phyloP scores from a whole-genome alignment of 768 basidiomycete species.

The Suillus americanus region DNA sequence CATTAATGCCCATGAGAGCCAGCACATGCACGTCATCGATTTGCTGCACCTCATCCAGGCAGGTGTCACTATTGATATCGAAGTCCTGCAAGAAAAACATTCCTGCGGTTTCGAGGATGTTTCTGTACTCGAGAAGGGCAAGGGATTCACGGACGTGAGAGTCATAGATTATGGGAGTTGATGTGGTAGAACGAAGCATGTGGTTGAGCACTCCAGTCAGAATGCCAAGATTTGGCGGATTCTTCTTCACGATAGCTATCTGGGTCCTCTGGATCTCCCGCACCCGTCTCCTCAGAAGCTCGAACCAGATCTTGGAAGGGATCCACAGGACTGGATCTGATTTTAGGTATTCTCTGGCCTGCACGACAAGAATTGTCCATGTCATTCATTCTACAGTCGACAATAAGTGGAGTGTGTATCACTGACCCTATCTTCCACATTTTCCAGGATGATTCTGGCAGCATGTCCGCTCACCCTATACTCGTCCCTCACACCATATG shows the following conservation, averaged over 20 bases:
- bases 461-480: too few relatives aligned
- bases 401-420: neutral
- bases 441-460: too few relatives aligned
- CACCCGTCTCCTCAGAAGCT: slow-evolving; percentile 1
- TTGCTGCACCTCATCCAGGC: too few relatives aligned
- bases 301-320: slow-evolving; percentile 9
- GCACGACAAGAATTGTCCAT: too few relatives aligned
- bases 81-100: slow-evolving; percentile 13
- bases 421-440: too few relatives aligned
- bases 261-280: slow-evolving; percentile 5
- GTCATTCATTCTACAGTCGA: too few relatives aligned
- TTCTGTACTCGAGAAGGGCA: slow-evolving; percentile 8
- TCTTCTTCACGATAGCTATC: neutral
- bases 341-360: slow-evolving; percentile 2
- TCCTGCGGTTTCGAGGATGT: neutral
- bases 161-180: slow-evolving; percentile 13
- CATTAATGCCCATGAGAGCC: too few relatives aligned
- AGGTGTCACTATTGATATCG: too few relatives aligned
- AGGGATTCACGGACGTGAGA: slow-evolving; percentile 14
- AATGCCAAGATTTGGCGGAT: slow-evolving; percentile 11
- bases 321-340: slow-evolving; percentile 12
- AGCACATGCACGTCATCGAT: too few relatives aligned
- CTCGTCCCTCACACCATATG: too few relatives aligned
- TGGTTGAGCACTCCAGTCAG: slow-evolving; percentile 11
- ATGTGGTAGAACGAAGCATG: slow-evolving; percentile 4